Base-by-base conservation (phyloP, 495 filamentous ascomycete species). In the Daldinia childiae region DNA sequence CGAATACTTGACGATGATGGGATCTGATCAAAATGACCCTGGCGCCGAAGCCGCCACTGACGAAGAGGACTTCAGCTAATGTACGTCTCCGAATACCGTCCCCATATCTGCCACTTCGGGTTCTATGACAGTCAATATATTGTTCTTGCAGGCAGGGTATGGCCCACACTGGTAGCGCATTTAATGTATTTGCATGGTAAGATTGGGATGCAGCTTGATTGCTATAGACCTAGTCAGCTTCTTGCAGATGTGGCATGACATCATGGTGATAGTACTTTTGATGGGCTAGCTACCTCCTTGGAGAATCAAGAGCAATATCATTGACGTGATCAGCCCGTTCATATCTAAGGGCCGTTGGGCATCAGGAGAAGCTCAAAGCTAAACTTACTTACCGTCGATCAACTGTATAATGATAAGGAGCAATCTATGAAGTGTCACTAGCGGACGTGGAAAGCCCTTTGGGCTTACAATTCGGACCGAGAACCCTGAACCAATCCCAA, bases 1-100 rank as follows among this genome's bases (percentile, higher is more conserved):
- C 64, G 71, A 78, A 67, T 85, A 85, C 79, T 77, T 84, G 75
- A 76, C 76, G 67, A 78, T 75, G 66, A 83, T 73, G 81, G 79
- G 78, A 65, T 27, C 78, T 71, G 67, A 77, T 72, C 78, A 75
- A 54, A 77, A 79, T 50, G 71, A 79, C 77, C 64, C 64, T 52
- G 62, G 48, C 39, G 71, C 76, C 26, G 79, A 79, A 75, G 75
- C 78, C 77, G 74, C 81, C 76, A 78, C 79, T 78, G 77, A 82
- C 50, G 78, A 77, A 11, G 82, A 83, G 21, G 82, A 85, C 39
- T 85, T 84, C 51, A 81, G 82, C 69, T 85, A 74, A 80, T 17
- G 26, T 6, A 48, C 45, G 1, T 27, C 45, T 65, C 56, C 29
- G 43, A 19, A 26, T n/a, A 17, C 36, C 9, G 11, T 30, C 19